Base-by-base conservation (phyloP, 768 basidiomycete genomes). In the Russula virescens region DNA sequence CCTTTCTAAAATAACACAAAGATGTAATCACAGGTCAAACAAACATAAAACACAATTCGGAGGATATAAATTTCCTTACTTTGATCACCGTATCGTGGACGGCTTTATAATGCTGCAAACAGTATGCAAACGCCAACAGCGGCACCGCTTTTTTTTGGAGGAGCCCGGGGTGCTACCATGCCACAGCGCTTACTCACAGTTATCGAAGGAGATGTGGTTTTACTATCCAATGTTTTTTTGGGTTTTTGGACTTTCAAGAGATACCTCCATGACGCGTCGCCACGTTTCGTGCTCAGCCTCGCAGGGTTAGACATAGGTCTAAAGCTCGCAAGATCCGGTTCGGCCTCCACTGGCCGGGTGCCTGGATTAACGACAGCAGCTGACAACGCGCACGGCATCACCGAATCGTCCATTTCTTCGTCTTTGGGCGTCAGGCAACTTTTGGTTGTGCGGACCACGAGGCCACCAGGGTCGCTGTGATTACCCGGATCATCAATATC, bases 41-140 rank as follows among this genome's bases (percentile, higher is more conserved):
- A n/a, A n/a, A n/a, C n/a, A n/a, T 19, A 43, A 31, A 31, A 50
- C 31, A 31, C 31, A 31, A 19, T 21, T 26, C 62, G 26, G 16
- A n/a, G 43, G 31, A 31, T 31, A 31, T 31, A 58, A n/a, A n/a
- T n/a, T 8, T 5, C 25, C 60, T 28, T 43, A 46, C 68, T n/a
- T 46, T 52, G 5, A 59, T 58, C n/a, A 49, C 55, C 14, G 58
- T 40, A 13, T 68, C 19, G 66, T 84, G 74, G 0, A 80, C 71
- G 40, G 83, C 65, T 64, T 83, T 86, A 72, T 70, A 85, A 0
- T 77, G 73, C 66, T 83, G 81, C 5, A 85, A 60, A 21, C 81
- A 84, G 50, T 72, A 73, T 2, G 62, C 66, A 28, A 74, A 71
- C 38, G 69, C 62, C n/a, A 52, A 54, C 9, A 61, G 26, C 43